Conservation (phyloP, 2,329 filamentous ascomycete species). For the Trichoderma atrobrunneum region DNA sequence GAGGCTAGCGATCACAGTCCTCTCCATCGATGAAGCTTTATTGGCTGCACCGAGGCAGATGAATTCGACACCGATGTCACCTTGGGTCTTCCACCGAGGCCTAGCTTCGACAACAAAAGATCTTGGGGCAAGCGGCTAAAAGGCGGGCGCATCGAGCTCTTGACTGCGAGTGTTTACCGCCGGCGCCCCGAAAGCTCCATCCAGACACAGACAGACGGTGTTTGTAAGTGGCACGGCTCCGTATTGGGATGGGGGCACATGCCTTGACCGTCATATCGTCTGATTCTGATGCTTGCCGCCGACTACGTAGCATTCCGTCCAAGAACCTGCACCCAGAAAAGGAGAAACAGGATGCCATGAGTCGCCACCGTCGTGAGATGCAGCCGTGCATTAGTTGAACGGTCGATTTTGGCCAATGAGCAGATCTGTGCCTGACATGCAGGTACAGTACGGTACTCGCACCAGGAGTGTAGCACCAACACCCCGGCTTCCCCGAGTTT, state of each 20-base stretch:
- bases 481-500: constrained; percentile 8
- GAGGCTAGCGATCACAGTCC: not conserved
- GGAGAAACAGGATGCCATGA: constrained; percentile 5
- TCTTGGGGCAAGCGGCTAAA: not conserved
- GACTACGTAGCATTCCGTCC: not conserved
- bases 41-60: not conserved
- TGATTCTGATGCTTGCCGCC: constrained; percentile 12
- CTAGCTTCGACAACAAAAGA: not conserved
- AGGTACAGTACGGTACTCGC: not conserved
- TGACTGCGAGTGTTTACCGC: not conserved
- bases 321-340: not conserved
- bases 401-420: constrained; percentile 6
- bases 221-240: not conserved
- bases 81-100: not conserved
- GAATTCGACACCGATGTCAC: not conserved
- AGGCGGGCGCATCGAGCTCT: not conserved
- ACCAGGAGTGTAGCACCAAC: constrained; percentile 5
- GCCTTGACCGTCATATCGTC: constrained; percentile 2
- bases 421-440: constrained; percentile 10
- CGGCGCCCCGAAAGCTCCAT: not conserved
- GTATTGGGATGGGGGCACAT: not conserved
- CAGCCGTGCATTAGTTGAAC: constrained; percentile 10
- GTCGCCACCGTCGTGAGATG: constrained; percentile 13
- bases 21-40: not conserved
- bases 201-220: not conserved